Evolutionary conservation across 2,329 filamentous ascomycete species (phyloP), one percentile per base, ranked within the genome.

Genomic region (Ceratocystis albifundus): DNA sequence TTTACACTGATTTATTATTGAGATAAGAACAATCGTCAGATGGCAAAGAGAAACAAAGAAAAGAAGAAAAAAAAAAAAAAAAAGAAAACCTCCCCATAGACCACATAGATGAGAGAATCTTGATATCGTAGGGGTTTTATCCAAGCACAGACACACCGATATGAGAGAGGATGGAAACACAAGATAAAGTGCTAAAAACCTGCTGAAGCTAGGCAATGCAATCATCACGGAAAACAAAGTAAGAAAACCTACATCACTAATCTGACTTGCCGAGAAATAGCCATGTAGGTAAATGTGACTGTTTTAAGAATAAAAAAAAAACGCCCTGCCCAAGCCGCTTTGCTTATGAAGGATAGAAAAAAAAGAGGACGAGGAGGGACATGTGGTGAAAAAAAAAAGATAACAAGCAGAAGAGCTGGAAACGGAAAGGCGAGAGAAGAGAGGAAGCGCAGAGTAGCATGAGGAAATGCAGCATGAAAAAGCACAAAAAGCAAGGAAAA

Each of bases 301-400:
- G 50, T 36, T 36, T 55, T 28, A 32, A 61, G 8, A 41, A 36
- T 22, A 50, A 36, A 62, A 55, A 50, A 36, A 62, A 55, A 61
- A 57, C 32, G 28, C 61, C 61, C 53, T 28, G 36, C 61, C 65
- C 62, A 28, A 53, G 28, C 46, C 61, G 65, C 65, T 64, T 64
- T 66, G 62, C 20, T 30, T 61, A 48, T 46, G 36, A 30, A 46
- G 20, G 12, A 15, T 32, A 20, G 25, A 32, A 53, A 53, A 57
- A 57, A 12, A 57, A 32, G 12, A 28, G 22, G 17, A n/a, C 6
- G 30, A 36, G 20, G 36, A 61, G 41, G 46, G 62, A 10, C 44
- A 36, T 8, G 20, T 41, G 30, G n/a, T 12, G n/a, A n/a, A 28
- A 36, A 61, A 50, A 41, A 48, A 10, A 41, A 30, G 28, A 55